Conservation (phyloP, 345 rosid genomes). For the Stellera chamaejasme region DNA sequence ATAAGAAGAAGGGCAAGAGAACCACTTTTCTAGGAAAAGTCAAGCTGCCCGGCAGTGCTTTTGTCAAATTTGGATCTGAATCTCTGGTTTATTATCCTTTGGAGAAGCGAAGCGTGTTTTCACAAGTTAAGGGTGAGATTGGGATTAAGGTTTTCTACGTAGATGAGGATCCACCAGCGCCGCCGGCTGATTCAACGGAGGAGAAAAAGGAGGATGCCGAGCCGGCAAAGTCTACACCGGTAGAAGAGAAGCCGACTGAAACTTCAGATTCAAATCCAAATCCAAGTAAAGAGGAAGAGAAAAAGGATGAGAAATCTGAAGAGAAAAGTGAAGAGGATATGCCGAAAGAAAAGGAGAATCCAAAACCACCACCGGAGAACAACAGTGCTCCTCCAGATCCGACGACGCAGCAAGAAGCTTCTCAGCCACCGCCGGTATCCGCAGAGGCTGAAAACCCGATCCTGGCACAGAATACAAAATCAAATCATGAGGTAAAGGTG, state of each 20-base stretch:
- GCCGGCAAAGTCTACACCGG: slow-evolving; percentile 10
- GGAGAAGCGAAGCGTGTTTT: slow-evolving; percentile 86
- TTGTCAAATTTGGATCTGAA: slow-evolving; percentile 54
- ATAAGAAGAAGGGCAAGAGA: slow-evolving; percentile 60
- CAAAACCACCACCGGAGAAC: slow-evolving; percentile 23
- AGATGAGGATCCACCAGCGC: slow-evolving; percentile 49
- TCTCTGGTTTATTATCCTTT: slow-evolving; percentile 64
- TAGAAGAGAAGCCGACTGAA: slow-evolving; percentile 34
- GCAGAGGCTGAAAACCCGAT: slow-evolving; percentile 37
- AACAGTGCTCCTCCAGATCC: slow-evolving; percentile 11
- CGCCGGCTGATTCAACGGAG: slow-evolving; percentile 15
- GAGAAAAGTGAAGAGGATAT: slow-evolving; percentile 27
- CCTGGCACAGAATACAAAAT: slow-evolving; percentile 35
- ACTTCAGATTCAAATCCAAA: slow-evolving; percentile 15
- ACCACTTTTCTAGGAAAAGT: slow-evolving; percentile 74
- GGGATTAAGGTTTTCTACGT: slow-evolving; percentile 63
- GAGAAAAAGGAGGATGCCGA: slow-evolving; percentile 27
- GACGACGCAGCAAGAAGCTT: slow-evolving; percentile 11
- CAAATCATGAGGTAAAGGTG: slow-evolving; percentile 23
- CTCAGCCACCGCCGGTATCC: slow-evolving; percentile 18
- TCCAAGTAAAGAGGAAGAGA: slow-evolving; percentile 13
- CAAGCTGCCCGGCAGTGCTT: slow-evolving; percentile 51
- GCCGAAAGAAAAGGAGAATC: slow-evolving; percentile 27
- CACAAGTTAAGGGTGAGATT: slow-evolving; percentile 80
- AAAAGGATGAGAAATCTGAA: slow-evolving; percentile 30